Base-by-base conservation (phyloP, 202 grass and related monocot species). In the Carex arenaria region DNA sequence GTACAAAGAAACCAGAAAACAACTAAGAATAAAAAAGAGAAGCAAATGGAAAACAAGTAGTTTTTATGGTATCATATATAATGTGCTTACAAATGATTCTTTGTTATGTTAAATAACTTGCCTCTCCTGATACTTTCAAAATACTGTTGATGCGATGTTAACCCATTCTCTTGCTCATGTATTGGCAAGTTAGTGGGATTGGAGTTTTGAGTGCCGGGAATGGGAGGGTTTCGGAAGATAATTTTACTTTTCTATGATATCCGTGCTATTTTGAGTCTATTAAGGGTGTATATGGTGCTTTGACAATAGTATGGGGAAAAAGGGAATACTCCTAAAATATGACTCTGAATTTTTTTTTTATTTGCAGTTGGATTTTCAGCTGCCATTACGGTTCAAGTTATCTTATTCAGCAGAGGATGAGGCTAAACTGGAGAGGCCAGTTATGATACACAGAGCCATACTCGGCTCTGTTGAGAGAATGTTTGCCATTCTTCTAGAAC, bases 401-500 rank as follows among this genome's bases (percentile, higher is more conserved):
- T 83, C 78, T 67, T 98, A 95, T 79, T 98, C 96, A 70, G 93
- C 96, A 52, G 96, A 98, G 86, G 93, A 98, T 76, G 96, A 98
- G 86, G 91, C 87, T 26, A 95, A 95, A 87, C 81, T 92, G 70
- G 96, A 95, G 88, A 98, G 91, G 69, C 96, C 96, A 78, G 96
- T 98, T 53, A 98, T 98, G 96, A 87, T 98, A 86, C 96, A 95
- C 87, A 90, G 96, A 53, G 93, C 93, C 52, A 95, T 98, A 70
- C 70, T 98, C 64, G 96, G 96, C 38, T 98, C 96, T 67, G 96
- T 98, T 61, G 96, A 98, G 90, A 90, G 96, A 78, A 98, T 98
- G 96, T 61, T 98, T 88, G 96, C 96, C n/a, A 95, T 98, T 85
- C 93, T 98, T 76, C 90, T 98, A 87, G 96, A 98, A 85, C 96